Evolutionary conservation across 192 early-diverging fungal species (phyloP).

Genomic region (Piromyces sp.): DNA sequence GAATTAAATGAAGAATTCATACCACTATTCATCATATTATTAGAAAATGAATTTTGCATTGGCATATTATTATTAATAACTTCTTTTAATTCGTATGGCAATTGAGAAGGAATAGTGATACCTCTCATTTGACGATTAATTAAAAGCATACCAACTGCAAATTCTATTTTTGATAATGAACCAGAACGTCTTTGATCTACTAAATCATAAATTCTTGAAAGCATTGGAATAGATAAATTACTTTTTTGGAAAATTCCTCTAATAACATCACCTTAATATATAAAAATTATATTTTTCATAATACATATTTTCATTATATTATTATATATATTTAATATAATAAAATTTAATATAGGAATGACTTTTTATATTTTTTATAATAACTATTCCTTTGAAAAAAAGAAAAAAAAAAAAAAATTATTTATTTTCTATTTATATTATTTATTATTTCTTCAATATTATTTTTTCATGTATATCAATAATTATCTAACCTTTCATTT

Average conservation of each 20-base stretch:
- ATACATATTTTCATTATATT: no score
- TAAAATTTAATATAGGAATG: no score
- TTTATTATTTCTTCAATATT: no score
- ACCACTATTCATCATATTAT: not conserved
- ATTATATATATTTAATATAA: no score
- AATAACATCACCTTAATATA: not conserved
- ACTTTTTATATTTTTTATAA: no score
- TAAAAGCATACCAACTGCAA: not conserved
- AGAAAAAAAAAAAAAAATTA: no score
- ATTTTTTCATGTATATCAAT: no score
- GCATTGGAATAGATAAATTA: not conserved
- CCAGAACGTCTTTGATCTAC: not conserved
- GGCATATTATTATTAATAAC: not conserved
- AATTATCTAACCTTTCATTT: no score
- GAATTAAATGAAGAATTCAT: not conserved
- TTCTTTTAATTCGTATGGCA: not conserved
- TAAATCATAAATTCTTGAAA: not conserved
- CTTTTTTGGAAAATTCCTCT: not conserved
- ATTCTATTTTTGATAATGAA: not conserved
- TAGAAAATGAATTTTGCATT: not conserved
- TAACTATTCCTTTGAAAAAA: no score
- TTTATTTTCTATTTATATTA: no score
- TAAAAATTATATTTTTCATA: no score
- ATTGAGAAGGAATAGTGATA: not conserved
- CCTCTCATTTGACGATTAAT: not conserved